Base-by-base conservation (phyloP, 257 asterid species). In the Nicotiana paniculata region DNA sequence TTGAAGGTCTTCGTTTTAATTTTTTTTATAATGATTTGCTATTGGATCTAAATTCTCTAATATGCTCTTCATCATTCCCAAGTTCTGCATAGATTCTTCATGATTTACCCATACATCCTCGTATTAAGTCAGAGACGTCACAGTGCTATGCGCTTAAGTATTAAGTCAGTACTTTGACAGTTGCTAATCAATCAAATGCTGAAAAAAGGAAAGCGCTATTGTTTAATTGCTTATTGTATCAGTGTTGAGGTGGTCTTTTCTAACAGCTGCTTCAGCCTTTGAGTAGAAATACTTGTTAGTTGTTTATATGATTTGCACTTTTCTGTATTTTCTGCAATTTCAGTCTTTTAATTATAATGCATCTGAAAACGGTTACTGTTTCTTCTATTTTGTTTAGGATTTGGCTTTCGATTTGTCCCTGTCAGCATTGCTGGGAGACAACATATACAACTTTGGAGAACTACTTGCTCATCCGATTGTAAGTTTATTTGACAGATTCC, bases 381-480 rank as follows among this genome's bases (percentile, higher is more conserved):
- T 11, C 84, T 18, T 61, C 77, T 51, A 75, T 81, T 69, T 81
- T 84, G 81, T 69, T 68, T 62, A 82, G 85, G 85, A 82, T 55
- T 80, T 84, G 79, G 86, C 86, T 2, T 72, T 63, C 37, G 86
- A 84, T 80, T 12, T 84, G 51, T 84, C 86, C 67, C 55, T 84
- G 26, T 84, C 84, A 6, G 86, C 86, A 63, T 67, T 84, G 54
- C 77, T 84, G 77, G 86, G 86, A 58, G 86, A 84, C 63, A 80
- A 80, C 67, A 84, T 84, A 70, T 84, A 84, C 84, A 84, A 84
- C 84, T 84, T 84, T n/a, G 86, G 86, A n/a, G 86, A 84, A 65
- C 83, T 84, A 9, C 86, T 84, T 39, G 86, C 86, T 18, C 86
- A 84, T 80, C 86, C 84, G n/a, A 82, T 82, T 15, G 86, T 84